phyloP scores from a whole-genome alignment of 306 rosid species.

The Inga oerstediana region DNA sequence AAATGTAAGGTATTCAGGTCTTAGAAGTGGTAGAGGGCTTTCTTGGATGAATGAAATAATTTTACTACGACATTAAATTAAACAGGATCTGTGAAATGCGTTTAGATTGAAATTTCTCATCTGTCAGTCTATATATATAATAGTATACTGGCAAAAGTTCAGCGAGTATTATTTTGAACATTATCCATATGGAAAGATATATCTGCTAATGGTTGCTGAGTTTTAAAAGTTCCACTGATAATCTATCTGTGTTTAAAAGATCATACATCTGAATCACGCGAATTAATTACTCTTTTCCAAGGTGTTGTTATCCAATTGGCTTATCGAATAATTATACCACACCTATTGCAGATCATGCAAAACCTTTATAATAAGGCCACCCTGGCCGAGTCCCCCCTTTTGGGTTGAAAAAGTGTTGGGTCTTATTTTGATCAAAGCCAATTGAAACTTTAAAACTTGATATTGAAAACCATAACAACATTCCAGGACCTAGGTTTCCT shows the following conservation, averaged over 20 bases:
- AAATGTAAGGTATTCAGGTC: neutral
- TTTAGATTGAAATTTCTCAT: neutral
- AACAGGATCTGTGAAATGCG: neutral
- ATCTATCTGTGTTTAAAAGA: neutral
- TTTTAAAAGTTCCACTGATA: neutral
- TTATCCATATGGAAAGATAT: neutral
- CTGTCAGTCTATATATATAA: neutral
- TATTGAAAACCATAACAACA: neutral
- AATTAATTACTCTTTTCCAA: neutral
- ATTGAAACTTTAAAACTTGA: neutral
- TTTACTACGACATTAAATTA: neutral
- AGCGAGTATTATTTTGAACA: neutral
- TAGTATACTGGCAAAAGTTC: neutral
- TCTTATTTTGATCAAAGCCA: neutral
- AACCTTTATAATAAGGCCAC: neutral
- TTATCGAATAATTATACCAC: neutral
- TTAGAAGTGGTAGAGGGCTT: neutral
- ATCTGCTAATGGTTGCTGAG: neutral
- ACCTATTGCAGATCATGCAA: neutral
- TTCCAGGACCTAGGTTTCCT: constrained; percentile 14
- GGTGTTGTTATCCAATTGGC: neutral
- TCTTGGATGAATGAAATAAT: neutral
- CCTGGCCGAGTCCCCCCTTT: neutral
- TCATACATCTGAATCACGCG: neutral
- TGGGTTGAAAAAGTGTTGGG: neutral